Percentiles rank a stretch among this genome's conserved stretches.
Conservation (phyloP, 257 asterid species). For the Euphrasia confusa region DNA sequence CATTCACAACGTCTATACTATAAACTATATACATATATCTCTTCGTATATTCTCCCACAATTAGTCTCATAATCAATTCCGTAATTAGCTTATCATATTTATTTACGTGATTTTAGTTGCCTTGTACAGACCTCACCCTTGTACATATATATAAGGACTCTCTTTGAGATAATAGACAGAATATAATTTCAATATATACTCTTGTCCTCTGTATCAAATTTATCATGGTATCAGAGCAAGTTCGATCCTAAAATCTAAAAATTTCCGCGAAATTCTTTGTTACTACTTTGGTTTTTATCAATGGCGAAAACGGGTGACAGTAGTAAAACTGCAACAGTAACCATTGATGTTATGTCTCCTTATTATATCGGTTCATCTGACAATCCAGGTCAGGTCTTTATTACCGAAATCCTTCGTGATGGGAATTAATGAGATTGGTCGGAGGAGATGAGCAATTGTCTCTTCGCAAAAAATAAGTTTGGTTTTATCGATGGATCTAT, state of each 20-base stretch:
- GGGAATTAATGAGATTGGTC: conserved; percentile 14
- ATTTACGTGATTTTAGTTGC: no score
- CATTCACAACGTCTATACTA: no score
- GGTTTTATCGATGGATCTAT: neutral
- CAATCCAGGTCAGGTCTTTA: neutral
- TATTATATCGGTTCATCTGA: neutral
- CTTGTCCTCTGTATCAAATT: no score
- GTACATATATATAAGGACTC: no score
- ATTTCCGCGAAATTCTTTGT: neutral
- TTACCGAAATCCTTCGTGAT: neutral
- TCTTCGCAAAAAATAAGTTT: conserved; percentile 7
- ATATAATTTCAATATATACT: no score
- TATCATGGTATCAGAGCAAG: neutral
- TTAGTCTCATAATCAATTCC: no score
- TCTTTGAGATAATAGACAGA: no score
- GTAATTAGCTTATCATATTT: no score
- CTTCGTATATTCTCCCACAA: no score
- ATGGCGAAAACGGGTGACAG: neutral
- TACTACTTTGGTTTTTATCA: neutral
- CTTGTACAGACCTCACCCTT: no score
- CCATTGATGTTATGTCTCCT: neutral
- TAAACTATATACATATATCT: no score
- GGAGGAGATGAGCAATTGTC: conserved; percentile 8
- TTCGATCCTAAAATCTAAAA: neutral
- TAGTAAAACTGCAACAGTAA: neutral